Evolutionary conservation across 192 early-diverging fungal species (phyloP).

Genomic region (Powellomyces hirtus): DNA sequence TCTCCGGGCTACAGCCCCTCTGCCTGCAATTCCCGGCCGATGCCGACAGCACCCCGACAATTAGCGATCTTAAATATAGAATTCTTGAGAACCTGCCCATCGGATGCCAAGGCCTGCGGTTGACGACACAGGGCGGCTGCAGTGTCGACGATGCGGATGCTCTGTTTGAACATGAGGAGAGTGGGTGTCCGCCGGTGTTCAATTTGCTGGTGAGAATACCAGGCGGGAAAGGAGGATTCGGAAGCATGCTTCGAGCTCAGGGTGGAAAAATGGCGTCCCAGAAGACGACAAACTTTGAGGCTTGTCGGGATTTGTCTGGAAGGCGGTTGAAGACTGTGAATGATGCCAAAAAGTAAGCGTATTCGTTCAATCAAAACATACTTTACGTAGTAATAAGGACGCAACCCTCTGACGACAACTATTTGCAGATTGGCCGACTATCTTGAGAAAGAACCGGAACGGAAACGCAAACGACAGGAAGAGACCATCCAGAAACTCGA

Average conservation of each 20-base stretch:
- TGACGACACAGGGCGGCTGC: slow-evolving; percentile 16
- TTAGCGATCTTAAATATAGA: not conserved
- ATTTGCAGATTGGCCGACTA: slow-evolving; percentile 65
- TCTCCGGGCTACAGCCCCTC: slow-evolving; percentile 21
- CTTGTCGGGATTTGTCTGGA: slow-evolving; percentile 90
- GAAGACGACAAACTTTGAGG: slow-evolving; percentile 89
- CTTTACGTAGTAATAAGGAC: too few relatives aligned
- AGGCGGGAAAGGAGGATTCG: slow-evolving; percentile 98
- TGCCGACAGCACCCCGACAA: not conserved
- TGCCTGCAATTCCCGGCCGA: slow-evolving; percentile 5
- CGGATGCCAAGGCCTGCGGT: not conserved
- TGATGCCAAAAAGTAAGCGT: slow-evolving; percentile 79
- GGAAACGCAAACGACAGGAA: slow-evolving; percentile 61
- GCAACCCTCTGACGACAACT: not conserved
- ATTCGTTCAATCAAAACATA: too few relatives aligned
- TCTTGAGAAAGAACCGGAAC: slow-evolving; percentile 64
- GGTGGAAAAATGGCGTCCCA: slow-evolving; percentile 85
- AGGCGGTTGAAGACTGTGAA: slow-evolving; percentile 85
- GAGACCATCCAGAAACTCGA: slow-evolving; percentile 75
- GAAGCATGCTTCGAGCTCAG: slow-evolving; percentile 88
- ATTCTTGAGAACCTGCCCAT: not conserved
- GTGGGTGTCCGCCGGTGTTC: slow-evolving; percentile 35
- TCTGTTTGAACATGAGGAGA: slow-evolving; percentile 23
- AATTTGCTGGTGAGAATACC: slow-evolving; percentile 52
- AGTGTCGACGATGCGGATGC: slow-evolving; percentile 31